phyloP scores from a whole-genome alignment of 106 monocot species.

The Dendrobium nobile region DNA sequence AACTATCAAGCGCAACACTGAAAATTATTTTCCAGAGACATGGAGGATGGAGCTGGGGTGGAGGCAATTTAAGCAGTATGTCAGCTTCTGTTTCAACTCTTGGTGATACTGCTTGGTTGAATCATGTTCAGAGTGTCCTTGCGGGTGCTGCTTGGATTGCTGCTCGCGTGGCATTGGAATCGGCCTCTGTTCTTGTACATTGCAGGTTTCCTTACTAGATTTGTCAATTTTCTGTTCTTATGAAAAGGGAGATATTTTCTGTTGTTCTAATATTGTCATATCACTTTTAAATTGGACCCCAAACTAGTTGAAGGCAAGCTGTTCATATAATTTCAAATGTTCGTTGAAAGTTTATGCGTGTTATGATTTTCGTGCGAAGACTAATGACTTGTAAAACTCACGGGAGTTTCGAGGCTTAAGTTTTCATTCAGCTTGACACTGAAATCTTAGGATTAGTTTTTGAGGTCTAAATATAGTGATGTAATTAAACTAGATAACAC shows the following conservation, averaged over 20 bases:
- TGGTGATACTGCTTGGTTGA: constrained; percentile 87
- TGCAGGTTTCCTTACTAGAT: constrained; percentile 62
- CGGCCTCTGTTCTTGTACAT: constrained; percentile 91
- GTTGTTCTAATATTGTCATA: background rate
- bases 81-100: constrained; percentile 88
- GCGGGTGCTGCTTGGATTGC: constrained; percentile 99
- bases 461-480: background rate
- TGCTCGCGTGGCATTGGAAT: constrained; percentile 78
- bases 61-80: constrained; percentile 92
- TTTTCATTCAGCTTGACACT: background rate
- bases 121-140: constrained; percentile 83
- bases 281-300: background rate
- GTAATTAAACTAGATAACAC: background rate
- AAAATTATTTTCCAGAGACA: constrained; percentile 49
- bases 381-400: background rate
- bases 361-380: background rate
- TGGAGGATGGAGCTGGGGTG: constrained; percentile 91
- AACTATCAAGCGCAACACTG: background rate
- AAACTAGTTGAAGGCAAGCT: background rate
- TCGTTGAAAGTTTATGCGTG: background rate
- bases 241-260: background rate
- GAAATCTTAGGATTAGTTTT: background rate
- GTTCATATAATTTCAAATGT: background rate
- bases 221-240: constrained; percentile 1
- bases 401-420: background rate